Base-by-base conservation (phyloP, 352 stramenopile genomes). In the Sclerospora graminicola region DNA sequence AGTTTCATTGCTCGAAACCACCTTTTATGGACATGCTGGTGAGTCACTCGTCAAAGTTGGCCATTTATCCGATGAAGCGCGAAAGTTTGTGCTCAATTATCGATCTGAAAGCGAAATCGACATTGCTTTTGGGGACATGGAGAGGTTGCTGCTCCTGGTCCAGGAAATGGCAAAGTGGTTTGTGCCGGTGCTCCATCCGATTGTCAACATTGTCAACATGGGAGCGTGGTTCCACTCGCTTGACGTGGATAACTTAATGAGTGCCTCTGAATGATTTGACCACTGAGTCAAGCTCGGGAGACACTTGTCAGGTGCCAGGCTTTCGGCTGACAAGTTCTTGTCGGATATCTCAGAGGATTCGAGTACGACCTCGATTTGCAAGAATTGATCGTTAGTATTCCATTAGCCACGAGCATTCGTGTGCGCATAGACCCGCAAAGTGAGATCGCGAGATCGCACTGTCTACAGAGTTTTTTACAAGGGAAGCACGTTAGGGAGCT, bases 311-410 rank as follows among this genome's bases (percentile, higher is more conserved):
- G 10, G 48, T 94, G 2, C 80, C 80, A 0, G 71, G 66, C 69
- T 94, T 13, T 88, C 80, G 11, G 82, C 82, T 8, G 82, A 94
- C 45, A 94, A 89, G 35, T 94, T 94, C 34, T 49, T 94, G 30
- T 86, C 77, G 0, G 70, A 89, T 35, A 82, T 94, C 19, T 89
- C 79, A 0, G 72, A 88, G 36, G 79, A 91, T 28, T 75, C 89
- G 6, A 80, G 27, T 91, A 91, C 41, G 80, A 91, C 31, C 49
- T 91, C 1, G 77, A 91, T 14, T 44, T 91, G 5, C 76, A 89
- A 46, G 82, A 94, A 29, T 66, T 69, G 11, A 55, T 87, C 9
- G 74, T 94, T 33, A 87, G 55, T 37, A 89, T 91, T 39, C 79
- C 82, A 5, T 47, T 94, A 29, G 82, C 82, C 13, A 89, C 79